Evolutionary conservation across 2,329 filamentous ascomycete genomes (phyloP), one percentile per base, ranked within the genome.

Genomic region (Calonectria henricotiae): DNA sequence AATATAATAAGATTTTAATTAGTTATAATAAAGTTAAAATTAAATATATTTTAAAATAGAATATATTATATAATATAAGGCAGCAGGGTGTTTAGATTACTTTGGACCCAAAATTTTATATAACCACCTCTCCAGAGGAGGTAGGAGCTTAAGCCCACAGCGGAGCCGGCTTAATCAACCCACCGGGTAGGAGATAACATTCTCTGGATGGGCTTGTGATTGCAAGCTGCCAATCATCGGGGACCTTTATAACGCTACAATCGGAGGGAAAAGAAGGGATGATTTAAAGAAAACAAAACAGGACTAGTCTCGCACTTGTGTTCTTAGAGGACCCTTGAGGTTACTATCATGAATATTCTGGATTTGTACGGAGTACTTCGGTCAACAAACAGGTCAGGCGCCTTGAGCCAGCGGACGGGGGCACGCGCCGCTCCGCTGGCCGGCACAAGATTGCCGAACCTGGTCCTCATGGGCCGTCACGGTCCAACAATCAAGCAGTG

Each of bases 371-470:
- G 20, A 20, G 20, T 20, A 46, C 46, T 66, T 66, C 67, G 67
- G 67, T 66, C 49, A 69, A 58, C 62, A 65, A 69, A 65, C 25
- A 41, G 67, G 62, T 65, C 55, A 69, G 67, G 67, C 67, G 67
- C 41, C 62, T 69, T 44, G 43, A 62, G 65, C 67, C 39, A 65
- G 65, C 51, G 30, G 47, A 54, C 61, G 43, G 47, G 32, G 46
- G 62, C 47, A 37, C 47, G 55, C 65, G 37, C 35, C 27, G 39
- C 58, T 55, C 58, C 49, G 49, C 43, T 49, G 51, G 15, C 62
- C 67, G 67, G 67, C 67, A 69, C 55, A 41, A 66, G 62, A 66
- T 66, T 69, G 67, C 67, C 62, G 67, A 69, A 62, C 62, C 15
- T 7, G 17, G 46, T 11, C 62, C 46, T 25, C 49, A 25, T 41